A percentile compares a stretch with the other conserved stretches of the same genome.
phyloP scores from a whole-genome alignment of 441 rosid species.

The Brassica hybrid region DNA sequence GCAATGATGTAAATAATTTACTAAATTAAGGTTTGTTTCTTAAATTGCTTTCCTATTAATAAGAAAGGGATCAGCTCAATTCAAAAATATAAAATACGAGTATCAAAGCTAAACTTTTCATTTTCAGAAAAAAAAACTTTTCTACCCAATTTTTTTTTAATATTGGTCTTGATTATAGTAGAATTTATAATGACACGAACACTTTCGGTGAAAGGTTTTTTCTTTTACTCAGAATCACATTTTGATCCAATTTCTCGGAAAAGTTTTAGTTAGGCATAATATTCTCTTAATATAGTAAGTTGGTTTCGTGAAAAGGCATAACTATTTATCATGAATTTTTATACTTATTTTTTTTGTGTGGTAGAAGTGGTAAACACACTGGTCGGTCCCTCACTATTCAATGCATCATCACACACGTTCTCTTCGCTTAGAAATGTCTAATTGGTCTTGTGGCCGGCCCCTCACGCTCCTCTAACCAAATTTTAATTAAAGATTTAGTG shows the following conservation, averaged over 20 bases:
- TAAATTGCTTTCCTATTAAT: too few species aligned
- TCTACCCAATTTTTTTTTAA: background rate
- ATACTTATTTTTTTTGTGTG: background rate
- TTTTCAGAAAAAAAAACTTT: background rate
- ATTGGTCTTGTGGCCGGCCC: constrained; percentile 15
- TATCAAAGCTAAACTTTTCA: constrained; percentile 5
- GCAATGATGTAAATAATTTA: too few species aligned
- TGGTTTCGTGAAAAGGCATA: constrained; percentile 9
- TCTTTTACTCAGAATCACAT: background rate
- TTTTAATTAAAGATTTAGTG: background rate
- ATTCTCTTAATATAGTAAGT: background rate
- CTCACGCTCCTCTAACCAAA: background rate
- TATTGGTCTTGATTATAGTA: background rate
- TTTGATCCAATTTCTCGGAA: constrained; percentile 23
- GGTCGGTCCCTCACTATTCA: constrained; percentile 30
- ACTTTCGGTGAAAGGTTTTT: constrained; percentile 13
- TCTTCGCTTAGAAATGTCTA: constrained; percentile 24
- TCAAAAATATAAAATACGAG: background rate
- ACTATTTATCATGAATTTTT: background rate
- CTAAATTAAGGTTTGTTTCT: too few species aligned
- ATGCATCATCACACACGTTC: constrained; percentile 11
- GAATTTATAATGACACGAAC: background rate
- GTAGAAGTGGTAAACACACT: background rate
- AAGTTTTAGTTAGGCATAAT: constrained; percentile 1
- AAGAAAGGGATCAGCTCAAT: constrained; percentile 2